Evolutionary conservation across 192 early-diverging fungal genomes (phyloP), one percentile per base, ranked within the genome.

Genomic region (Backusella circina): DNA sequence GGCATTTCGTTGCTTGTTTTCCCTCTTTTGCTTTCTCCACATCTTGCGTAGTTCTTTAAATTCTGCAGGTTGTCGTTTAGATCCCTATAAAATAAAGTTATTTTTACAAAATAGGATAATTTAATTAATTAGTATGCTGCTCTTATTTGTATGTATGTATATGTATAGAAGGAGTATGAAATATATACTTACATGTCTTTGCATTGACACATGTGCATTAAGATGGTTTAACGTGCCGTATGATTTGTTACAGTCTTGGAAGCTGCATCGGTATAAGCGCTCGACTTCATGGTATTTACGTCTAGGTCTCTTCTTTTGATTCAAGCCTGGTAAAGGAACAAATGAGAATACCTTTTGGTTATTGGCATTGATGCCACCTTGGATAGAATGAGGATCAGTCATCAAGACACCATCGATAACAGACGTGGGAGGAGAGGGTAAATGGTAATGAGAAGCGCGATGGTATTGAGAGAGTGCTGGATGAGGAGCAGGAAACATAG

Each of bases 161-260:
- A 28, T 61, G 54, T 61, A 61, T 61, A 76, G 78, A 12, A 61
- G 54, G 54, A 61, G 54, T 61, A 10, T 61, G 23, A 57, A 54
- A 44, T 28, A 77, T 21, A 61, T 61, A 81, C 57, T 86, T 76
- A 76, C 88, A 72, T 89, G 88, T 57, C 83, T 84, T 73, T 89
- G 88, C 87, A 88, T 88, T n/a, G 72, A 76, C 9, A 89, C 84
- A 75, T 89, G 88, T 33, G 87, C 84, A 65, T 89, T 89, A 21
- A 89, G 77, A 54, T 89, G 88, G 71, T 88, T 89, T 2, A 89
- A 73, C 2, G 88, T 89, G 5, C 88, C 88, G 67, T 89, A 89
- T 18, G 84, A 77, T 73, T 89, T 89, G 37, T 81, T 81, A 65
- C 88, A 89, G 3, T 83, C 88, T 3, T 71, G 74, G 69, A 66